A percentile compares a stretch with the other conserved stretches of the same genome.
Evolutionary conservation across 2,329 filamentous ascomycete species (phyloP).

Genomic region (Phaeoacremonium minimum): DNA sequence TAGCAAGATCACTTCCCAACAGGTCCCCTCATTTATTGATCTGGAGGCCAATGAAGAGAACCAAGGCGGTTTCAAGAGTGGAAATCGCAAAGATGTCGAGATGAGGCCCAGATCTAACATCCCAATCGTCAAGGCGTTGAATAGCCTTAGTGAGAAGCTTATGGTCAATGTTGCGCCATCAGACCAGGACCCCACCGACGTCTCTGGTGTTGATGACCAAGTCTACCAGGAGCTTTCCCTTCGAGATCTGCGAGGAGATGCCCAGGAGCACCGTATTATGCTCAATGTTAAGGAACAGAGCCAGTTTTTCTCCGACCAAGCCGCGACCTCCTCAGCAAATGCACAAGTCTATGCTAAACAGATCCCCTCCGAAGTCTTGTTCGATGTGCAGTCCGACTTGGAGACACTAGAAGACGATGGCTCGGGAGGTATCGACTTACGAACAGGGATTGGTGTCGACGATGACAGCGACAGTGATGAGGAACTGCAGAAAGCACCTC

Average conservation of each 20-base stretch:
- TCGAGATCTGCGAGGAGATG: slow-evolving; percentile 72
- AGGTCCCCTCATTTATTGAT: slow-evolving; percentile 86
- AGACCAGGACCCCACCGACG: slow-evolving; percentile 63
- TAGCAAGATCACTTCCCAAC: slow-evolving; percentile 52
- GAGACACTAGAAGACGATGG: slow-evolving; percentile 42
- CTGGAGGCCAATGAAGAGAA: slow-evolving; percentile 94
- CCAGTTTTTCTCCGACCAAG: slow-evolving; percentile 68
- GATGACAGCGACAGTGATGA: slow-evolving; percentile 68
- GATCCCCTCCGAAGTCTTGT: slow-evolving; percentile 64
- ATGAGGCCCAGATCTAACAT: slow-evolving; percentile 82
- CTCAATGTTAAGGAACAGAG: slow-evolving; percentile 87
- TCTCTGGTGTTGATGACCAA: slow-evolving; percentile 66
- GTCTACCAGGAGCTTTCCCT: slow-evolving; percentile 73
- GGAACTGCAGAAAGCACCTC: slow-evolving; percentile 48
- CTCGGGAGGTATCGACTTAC: slow-evolving; percentile 53
- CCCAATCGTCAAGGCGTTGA: slow-evolving; percentile 84
- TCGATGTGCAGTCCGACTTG: slow-evolving; percentile 60
- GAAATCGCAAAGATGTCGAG: slow-evolving; percentile 84
- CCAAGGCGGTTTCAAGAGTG: slow-evolving; percentile 73
- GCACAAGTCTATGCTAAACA: slow-evolving; percentile 61
- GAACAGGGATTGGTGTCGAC: slow-evolving; percentile 61
- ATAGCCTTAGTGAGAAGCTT: slow-evolving; percentile 88
- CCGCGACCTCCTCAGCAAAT: slow-evolving; percentile 40
- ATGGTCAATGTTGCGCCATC: slow-evolving; percentile 81
- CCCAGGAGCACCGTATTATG: slow-evolving; percentile 71